phyloP scores from a whole-genome alignment of 1,284 basidiomycete species.

The Ceratobasidium sp. region DNA sequence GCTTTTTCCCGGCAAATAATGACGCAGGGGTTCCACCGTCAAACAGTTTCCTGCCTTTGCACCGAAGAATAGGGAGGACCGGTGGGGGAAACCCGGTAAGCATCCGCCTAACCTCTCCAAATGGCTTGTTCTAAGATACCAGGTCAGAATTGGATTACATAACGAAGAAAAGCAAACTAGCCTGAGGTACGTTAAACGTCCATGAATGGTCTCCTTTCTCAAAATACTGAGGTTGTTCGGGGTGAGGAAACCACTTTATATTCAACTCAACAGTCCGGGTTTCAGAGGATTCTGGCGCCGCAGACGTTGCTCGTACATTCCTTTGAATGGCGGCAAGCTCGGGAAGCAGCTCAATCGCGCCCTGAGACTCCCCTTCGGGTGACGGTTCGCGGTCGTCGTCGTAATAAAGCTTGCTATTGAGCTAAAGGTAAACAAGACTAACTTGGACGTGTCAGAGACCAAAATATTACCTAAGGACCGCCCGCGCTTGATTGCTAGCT shows the following conservation, averaged over 20 bases:
- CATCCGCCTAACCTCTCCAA: slow-evolving; percentile 39
- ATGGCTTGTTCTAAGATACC: slow-evolving; percentile 37
- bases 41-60: slow-evolving; percentile 21
- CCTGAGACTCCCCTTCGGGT: slow-evolving; percentile 35
- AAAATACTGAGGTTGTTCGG: slow-evolving; percentile 13
- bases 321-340: slow-evolving; percentile 43
- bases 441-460: background rate
- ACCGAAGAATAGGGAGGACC: background rate
- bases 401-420: slow-evolving; percentile 30
- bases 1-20: slow-evolving; percentile 25
- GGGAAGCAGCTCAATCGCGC: slow-evolving; percentile 33
- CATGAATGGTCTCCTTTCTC: slow-evolving; percentile 1
- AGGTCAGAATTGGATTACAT: background rate
- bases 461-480: slow-evolving; percentile 17
- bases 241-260: slow-evolving; percentile 41
- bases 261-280: slow-evolving; percentile 24
- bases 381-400: slow-evolving; percentile 37
- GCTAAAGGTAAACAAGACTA: background rate
- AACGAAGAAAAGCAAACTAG: background rate
- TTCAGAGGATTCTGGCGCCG: slow-evolving; percentile 12
- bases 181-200: slow-evolving; percentile 37
- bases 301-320: slow-evolving; percentile 38
- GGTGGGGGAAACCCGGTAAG: slow-evolving; percentile 30
- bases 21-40: slow-evolving; percentile 42
- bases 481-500: slow-evolving; percentile 28